These are phyloP conservation scores for Dinochytrium kinnereticum DNA, from an alignment of 371 early-diverging fungal genomes.

Conservation along the genomic window DNA sequence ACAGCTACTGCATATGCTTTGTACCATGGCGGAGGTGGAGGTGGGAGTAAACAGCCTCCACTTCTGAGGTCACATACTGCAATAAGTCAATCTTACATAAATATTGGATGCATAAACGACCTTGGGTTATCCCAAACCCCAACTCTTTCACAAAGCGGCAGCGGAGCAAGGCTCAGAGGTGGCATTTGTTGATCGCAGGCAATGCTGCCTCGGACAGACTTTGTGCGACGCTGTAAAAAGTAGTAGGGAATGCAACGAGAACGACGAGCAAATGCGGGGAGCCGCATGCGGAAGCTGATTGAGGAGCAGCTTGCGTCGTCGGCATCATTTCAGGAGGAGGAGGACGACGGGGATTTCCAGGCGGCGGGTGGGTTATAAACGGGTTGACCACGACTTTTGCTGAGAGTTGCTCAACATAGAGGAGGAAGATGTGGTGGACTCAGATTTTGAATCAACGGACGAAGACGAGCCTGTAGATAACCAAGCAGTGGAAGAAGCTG, in stretches of 20 bases:
- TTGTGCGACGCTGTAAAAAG: too few relatives aligned
- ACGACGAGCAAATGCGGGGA: conserved; percentile 18
- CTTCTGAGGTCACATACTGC: too few relatives aligned
- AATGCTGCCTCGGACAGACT: too few relatives aligned
- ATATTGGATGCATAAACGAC: too few relatives aligned
- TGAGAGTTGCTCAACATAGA: background rate
- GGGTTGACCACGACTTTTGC: background rate
- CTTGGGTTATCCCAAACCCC: too few relatives aligned
- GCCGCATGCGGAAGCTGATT: conserved; percentile 17
- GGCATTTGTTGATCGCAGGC: too few relatives aligned
- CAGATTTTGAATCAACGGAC: conserved; percentile 15
- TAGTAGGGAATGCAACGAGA: background rate
- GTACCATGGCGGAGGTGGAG: too few relatives aligned
- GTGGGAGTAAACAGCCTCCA: too few relatives aligned
- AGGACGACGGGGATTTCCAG: conserved; percentile 10
- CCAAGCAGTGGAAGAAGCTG: background rate
- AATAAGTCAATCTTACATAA: too few relatives aligned
- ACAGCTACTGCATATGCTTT: too few relatives aligned
- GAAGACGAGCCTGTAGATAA: background rate
- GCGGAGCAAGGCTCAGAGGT: too few relatives aligned
- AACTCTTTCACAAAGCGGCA: too few relatives aligned
- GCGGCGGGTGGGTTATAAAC: background rate
- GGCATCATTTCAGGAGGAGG: background rate
- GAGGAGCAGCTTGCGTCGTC: conserved; percentile 13
- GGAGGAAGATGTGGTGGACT: conserved; percentile 9